A percentile compares a stretch with the other conserved stretches of the same genome.
These are phyloP conservation scores for Aspergillus latus DNA, from an alignment of 2,329 filamentous ascomycete genomes.

Conservation along the genomic window DNA sequence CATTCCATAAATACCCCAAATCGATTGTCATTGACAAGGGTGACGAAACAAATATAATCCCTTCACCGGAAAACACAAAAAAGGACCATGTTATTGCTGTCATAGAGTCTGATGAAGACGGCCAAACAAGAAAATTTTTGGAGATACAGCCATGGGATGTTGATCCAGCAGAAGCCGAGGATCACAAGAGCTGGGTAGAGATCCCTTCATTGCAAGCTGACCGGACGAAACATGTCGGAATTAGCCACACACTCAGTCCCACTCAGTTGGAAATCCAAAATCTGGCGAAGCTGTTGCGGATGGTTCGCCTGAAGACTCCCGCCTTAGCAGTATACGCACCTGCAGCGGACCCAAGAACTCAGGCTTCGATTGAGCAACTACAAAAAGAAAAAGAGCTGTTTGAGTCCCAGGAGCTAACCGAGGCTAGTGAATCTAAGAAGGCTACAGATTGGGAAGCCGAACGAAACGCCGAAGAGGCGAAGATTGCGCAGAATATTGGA, in stretches of 20 bases:
- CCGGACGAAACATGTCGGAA: constrained; percentile 58
- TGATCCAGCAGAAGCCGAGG: constrained; percentile 63
- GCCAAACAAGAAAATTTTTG: constrained; percentile 61
- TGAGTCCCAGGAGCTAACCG: constrained; percentile 47
- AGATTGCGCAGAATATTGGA: constrained; percentile 75
- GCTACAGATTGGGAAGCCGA: constrained; percentile 57
- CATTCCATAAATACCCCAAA: constrained; percentile 84
- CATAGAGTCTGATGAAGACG: constrained; percentile 60
- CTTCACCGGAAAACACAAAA: constrained; percentile 58
- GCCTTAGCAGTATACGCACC: constrained; percentile 51
- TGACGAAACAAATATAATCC: constrained; percentile 53
- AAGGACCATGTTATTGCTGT: constrained; percentile 84
- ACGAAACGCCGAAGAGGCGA: constrained; percentile 73
- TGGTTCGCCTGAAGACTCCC: constrained; percentile 48
- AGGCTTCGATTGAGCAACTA: constrained; percentile 64
- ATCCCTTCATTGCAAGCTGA: constrained; percentile 41
- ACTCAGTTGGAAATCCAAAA: constrained; percentile 41
- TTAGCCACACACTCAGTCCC: constrained; percentile 41
- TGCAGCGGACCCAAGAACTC: constrained; percentile 63
- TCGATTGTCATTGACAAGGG: constrained; percentile 76
- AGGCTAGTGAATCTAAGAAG: constrained; percentile 33
- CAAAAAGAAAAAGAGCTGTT: constrained; percentile 68
- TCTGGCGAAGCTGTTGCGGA: constrained; percentile 42
- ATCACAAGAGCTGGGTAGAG: constrained; percentile 60
- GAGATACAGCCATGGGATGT: constrained; percentile 86